These are phyloP conservation scores for Cavenderia fasciculata DNA, from an alignment of 78 protist genomes.

Conservation along the genomic window DNA sequence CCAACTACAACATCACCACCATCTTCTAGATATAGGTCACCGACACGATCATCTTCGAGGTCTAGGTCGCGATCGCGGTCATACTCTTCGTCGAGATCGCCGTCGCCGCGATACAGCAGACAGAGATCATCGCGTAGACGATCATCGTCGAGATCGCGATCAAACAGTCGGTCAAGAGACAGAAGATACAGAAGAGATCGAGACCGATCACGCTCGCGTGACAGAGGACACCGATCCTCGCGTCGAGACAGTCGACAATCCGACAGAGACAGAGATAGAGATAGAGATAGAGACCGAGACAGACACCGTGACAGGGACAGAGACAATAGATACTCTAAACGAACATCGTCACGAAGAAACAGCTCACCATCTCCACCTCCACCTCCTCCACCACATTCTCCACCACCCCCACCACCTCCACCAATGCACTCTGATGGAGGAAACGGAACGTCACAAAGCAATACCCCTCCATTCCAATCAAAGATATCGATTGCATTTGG, in stretches of 20 bases:
- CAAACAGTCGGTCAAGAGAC: neutral
- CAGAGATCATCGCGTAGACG: neutral
- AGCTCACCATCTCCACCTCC: constrained; percentile 28
- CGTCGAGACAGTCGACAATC: neutral
- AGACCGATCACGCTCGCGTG: neutral
- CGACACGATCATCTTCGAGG: neutral
- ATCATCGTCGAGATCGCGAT: neutral
- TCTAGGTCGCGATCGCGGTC: neutral
- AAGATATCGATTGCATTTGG: neutral
- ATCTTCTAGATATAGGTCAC: neutral
- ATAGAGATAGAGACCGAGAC: no score
- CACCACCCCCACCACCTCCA: neutral
- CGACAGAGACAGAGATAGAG: neutral
- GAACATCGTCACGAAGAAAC: neutral
- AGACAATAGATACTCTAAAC: neutral
- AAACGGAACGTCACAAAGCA: no score
- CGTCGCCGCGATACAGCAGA: neutral
- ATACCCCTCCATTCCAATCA: neutral
- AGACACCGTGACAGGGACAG: no score
- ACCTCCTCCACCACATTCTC: neutral
- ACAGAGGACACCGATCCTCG: neutral
- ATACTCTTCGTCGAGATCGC: neutral
- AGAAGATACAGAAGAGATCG: neutral
- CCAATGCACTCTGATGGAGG: neutral
- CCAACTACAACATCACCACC: neutral